phyloP scores from a whole-genome alignment of 176 grass and related monocot genomes.

The Triticum monococcum region DNA sequence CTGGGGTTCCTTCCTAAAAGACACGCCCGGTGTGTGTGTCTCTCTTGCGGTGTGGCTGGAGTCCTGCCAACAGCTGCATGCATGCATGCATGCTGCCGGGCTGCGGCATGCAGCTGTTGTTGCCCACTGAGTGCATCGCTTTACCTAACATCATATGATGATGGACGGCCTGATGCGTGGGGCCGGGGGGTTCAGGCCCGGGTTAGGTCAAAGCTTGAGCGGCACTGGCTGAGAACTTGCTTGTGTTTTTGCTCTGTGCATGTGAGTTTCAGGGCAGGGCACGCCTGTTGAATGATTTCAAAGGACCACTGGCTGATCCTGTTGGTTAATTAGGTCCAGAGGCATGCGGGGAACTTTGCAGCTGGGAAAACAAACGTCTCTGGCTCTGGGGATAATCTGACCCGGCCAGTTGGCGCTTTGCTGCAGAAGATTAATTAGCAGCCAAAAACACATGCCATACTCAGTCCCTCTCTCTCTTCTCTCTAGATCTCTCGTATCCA shows the following conservation, averaged over 20 bases:
- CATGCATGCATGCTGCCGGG: background rate
- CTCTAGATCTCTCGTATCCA: background rate
- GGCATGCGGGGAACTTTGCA: background rate
- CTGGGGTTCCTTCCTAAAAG: slow-evolving; percentile 11
- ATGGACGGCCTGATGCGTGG: background rate
- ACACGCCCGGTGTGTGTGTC: background rate
- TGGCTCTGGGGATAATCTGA: slow-evolving; percentile 18
- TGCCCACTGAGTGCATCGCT: background rate
- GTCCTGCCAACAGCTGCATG: slow-evolving; percentile 22
- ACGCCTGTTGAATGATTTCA: slow-evolving; percentile 31
- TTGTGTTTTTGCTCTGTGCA: background rate
- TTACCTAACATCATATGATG: slow-evolving; percentile 47
- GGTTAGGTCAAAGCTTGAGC: slow-evolving; percentile 27
- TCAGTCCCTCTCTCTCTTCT: background rate
- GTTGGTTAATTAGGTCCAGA: background rate
- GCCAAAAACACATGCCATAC: background rate
- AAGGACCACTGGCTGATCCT: background rate
- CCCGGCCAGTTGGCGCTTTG: slow-evolving; percentile 1
- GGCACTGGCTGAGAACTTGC: slow-evolving; percentile 5
- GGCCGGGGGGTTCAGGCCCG: background rate
- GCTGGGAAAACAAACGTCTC: background rate
- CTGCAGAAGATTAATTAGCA: slow-evolving; percentile 4
- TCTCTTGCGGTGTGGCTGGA: background rate
- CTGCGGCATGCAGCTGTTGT: slow-evolving; percentile 18
- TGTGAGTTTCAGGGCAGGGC: background rate